Evolutionary conservation across 2,329 filamentous ascomycete genomes (phyloP).

Genomic region (Fusarium proliferatum): DNA sequence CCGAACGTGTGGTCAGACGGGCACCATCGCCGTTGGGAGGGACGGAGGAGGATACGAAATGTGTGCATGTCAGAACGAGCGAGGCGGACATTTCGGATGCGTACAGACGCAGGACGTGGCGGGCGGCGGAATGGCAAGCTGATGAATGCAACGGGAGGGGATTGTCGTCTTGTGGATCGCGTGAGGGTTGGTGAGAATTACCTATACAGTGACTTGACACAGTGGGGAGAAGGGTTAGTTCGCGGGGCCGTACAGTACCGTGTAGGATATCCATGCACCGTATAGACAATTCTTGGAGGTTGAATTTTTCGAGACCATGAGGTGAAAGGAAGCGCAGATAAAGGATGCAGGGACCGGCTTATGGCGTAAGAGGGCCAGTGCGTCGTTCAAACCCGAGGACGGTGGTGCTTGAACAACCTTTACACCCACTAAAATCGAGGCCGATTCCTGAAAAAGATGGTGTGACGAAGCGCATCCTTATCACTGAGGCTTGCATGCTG

Average conservation of each 20-base stretch:
- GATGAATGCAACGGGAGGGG: conserved; percentile 42
- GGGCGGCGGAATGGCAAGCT: conserved; percentile 36
- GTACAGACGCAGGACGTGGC: conserved; percentile 37
- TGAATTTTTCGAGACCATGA: conserved; percentile 30
- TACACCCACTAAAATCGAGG: conserved; percentile 24
- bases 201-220: conserved; percentile 43
- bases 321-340: conserved; percentile 40
- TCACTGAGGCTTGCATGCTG: conserved; percentile 12
- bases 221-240: neutral
- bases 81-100: conserved; percentile 22
- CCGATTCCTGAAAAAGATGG: conserved; percentile 23
- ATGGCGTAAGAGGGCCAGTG: conserved; percentile 36
- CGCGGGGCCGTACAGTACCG: conserved; percentile 24
- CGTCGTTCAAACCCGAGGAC: conserved; percentile 17
- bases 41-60: conserved; percentile 23
- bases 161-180: conserved; percentile 43
- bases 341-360: conserved; percentile 43
- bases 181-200: conserved; percentile 39
- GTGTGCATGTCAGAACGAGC: conserved; percentile 10
- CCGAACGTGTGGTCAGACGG: conserved; percentile 7
- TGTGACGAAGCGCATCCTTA: conserved; percentile 26
- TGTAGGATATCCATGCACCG: conserved; percentile 39
- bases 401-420: conserved; percentile 24
- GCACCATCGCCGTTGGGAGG: conserved; percentile 1
- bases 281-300: conserved; percentile 47